These are phyloP conservation scores for Colletotrichum filicis DNA, from an alignment of 2,329 filamentous ascomycete species.

Conservation along the genomic window DNA sequence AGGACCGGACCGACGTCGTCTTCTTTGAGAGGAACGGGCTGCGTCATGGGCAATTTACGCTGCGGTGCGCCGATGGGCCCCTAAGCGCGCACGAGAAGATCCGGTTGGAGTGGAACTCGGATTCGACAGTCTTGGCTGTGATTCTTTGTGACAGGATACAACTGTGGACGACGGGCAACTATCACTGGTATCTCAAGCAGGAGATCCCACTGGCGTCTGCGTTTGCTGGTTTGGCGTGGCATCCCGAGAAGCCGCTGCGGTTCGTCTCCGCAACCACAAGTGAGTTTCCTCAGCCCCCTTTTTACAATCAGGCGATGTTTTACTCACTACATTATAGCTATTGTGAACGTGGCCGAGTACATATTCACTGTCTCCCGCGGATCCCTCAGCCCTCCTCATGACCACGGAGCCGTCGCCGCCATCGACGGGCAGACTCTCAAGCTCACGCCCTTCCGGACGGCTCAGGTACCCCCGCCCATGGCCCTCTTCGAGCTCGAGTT, in stretches of 20 bases:
- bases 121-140: constrained; percentile 92
- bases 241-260: constrained; percentile 84
- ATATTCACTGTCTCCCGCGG: constrained; percentile 76
- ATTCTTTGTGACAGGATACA: constrained; percentile 80
- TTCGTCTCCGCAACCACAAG: constrained; percentile 66
- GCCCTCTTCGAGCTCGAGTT: constrained; percentile 78
- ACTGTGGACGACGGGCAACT: constrained; percentile 97
- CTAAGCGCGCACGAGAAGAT: constrained; percentile 68
- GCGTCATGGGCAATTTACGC: constrained; percentile 92
- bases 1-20: constrained; percentile 79
- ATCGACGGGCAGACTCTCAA: constrained; percentile 85
- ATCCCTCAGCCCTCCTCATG: constrained; percentile 75
- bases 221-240: constrained; percentile 71
- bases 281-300: constrained; percentile 43
- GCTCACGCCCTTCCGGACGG: constrained; percentile 84
- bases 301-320: not conserved
- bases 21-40: constrained; percentile 99
- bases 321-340: constrained; percentile 45
- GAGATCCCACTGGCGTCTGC: constrained; percentile 68
- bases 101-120: constrained; percentile 84
- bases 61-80: constrained; percentile 73
- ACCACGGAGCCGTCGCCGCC: constrained; percentile 83
- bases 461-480: constrained; percentile 95
- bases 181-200: constrained; percentile 98
- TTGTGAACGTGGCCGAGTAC: constrained; percentile 72